Percentiles rank a stretch among this genome's conserved stretches.
Conservation (phyloP, 192 early-diverging fungal species). For the Cladochytrium replicatum region DNA sequence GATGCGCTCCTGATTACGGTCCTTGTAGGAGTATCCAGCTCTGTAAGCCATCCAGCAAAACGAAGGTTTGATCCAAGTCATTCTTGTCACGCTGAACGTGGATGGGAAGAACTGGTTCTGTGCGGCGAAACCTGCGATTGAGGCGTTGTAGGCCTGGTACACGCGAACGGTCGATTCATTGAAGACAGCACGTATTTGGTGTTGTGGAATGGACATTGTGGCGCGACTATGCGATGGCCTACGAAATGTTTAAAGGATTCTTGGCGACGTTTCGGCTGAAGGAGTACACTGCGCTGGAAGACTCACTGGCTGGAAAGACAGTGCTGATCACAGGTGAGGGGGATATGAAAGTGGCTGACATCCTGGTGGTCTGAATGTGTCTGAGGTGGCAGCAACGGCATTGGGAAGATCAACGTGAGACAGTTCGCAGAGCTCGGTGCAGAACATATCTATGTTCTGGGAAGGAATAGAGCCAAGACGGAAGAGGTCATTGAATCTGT, state of each 20-base stretch:
- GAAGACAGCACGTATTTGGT: slow-evolving; percentile 10
- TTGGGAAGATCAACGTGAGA: slow-evolving; percentile 9
- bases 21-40: slow-evolving; percentile 5
- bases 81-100: slow-evolving; percentile 1
- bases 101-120: slow-evolving; percentile 2
- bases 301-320: too few species aligned
- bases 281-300: too few species aligned
- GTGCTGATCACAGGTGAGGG: too few species aligned
- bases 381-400: slow-evolving; percentile 6
- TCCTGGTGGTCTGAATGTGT: too few species aligned
- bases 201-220: too few species aligned
- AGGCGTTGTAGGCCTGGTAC: slow-evolving; percentile 9
- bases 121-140: slow-evolving; percentile 4
- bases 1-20: slow-evolving; percentile 6
- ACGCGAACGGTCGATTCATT: slow-evolving; percentile 10
- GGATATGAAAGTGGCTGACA: too few species aligned
- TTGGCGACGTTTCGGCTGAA: too few species aligned
- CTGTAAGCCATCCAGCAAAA: slow-evolving; percentile 18
- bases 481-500: slow-evolving; percentile 2
- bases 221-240: too few species aligned
- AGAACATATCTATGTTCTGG: slow-evolving; percentile 7
- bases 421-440: slow-evolving; percentile 14
- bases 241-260: too few species aligned
- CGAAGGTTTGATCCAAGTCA: slow-evolving; percentile 16
- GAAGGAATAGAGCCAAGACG: slow-evolving; percentile 8